Evolutionary conservation across 2,329 filamentous ascomycete genomes (phyloP).

Genomic region (Penicillium decumbens): DNA sequence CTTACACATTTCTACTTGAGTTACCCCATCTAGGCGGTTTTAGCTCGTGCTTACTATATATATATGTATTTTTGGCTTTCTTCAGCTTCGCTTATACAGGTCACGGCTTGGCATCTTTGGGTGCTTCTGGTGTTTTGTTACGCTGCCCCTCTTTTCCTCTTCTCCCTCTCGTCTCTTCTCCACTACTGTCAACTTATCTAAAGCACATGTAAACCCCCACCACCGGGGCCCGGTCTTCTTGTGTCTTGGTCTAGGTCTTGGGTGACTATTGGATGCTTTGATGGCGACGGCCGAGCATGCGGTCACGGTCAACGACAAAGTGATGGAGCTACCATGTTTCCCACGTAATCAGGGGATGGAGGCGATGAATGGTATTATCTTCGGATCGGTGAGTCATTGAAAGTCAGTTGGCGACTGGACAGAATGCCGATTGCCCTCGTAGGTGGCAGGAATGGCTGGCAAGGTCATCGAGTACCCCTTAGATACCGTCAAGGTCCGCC

Average conservation of each 20-base stretch:
- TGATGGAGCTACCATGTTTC: slow-evolving; percentile 39
- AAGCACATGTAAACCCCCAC: slow-evolving; percentile 21
- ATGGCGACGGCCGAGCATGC: slow-evolving; percentile 40
- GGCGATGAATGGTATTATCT: slow-evolving; percentile 78
- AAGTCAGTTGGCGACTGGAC: not conserved
- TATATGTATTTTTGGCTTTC: too few relatives aligned
- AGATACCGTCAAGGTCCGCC: slow-evolving; percentile 94
- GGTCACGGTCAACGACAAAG: slow-evolving; percentile 37
- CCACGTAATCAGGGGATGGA: slow-evolving; percentile 53
- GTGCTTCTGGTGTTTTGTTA: too few relatives aligned
- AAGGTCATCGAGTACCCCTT: slow-evolving; percentile 99
- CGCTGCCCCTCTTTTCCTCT: too few relatives aligned
- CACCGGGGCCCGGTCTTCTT: too few relatives aligned
- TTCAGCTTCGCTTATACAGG: too few relatives aligned
- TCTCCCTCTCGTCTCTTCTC: too few relatives aligned
- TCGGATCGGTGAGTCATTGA: slow-evolving; percentile 66
- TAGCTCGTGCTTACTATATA: too few relatives aligned
- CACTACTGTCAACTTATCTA: slow-evolving; percentile 6
- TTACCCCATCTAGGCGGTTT: too few relatives aligned
- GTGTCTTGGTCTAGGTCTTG: too few relatives aligned
- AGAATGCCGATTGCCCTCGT: too few relatives aligned
- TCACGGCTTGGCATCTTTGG: too few relatives aligned
- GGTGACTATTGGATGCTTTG: slow-evolving; percentile 20
- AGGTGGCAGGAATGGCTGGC: slow-evolving; percentile 79
- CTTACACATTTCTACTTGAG: too few relatives aligned